phyloP scores from a whole-genome alignment of 345 rosid species.

The Eucalyptus camaldulensis region DNA sequence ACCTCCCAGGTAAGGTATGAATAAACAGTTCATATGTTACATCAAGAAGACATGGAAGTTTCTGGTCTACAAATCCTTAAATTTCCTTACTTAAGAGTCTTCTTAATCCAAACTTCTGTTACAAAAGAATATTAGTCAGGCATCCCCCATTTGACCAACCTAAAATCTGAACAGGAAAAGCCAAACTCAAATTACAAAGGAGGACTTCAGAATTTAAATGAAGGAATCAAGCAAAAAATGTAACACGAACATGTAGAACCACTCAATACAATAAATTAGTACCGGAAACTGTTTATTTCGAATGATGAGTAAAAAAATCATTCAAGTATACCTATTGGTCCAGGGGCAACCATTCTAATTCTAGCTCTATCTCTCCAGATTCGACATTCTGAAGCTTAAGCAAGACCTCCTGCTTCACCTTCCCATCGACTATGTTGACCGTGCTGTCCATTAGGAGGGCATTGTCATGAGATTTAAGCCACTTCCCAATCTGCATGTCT shows the following conservation, averaged over 20 bases:
- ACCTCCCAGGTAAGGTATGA: not conserved
- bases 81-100: conserved; percentile 24
- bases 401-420: conserved; percentile 64
- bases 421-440: conserved; percentile 81
- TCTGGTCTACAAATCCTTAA: conserved; percentile 10
- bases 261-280: not conserved
- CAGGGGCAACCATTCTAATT: conserved; percentile 73
- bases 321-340: conserved; percentile 33
- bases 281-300: not conserved
- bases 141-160: not conserved
- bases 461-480: conserved; percentile 79
- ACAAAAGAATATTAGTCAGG: not conserved
- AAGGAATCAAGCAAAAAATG: not conserved
- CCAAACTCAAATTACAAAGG: not conserved
- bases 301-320: not conserved
- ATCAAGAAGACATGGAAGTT: not conserved
- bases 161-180: not conserved
- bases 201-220: not conserved
- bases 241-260: not conserved
- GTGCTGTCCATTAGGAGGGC: conserved; percentile 82
- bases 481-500: conserved; percentile 93
- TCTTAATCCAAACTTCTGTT: not conserved
- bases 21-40: not conserved
- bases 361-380: conserved; percentile 70
- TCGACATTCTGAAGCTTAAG: conserved; percentile 95